A percentile compares a stretch with the other conserved stretches of the same genome.
Conservation (phyloP, 805 yeast species). For the Starmerella vitae region DNA sequence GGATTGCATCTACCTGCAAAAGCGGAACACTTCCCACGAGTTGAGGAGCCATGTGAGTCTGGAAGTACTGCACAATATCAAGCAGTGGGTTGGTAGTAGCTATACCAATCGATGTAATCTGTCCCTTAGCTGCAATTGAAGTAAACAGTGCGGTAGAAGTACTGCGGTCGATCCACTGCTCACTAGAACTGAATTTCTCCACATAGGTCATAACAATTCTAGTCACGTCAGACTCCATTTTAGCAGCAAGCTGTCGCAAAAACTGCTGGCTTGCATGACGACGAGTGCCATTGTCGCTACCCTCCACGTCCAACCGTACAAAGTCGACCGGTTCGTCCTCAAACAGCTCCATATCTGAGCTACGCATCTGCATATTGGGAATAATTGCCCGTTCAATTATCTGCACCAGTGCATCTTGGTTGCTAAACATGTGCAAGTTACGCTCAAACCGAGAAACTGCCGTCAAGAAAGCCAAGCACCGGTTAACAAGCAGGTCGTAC, state of each 20-base stretch:
- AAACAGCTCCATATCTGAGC: constrained; percentile 78
- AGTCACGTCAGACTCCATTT: constrained; percentile 62
- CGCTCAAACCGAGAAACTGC: constrained; percentile 61
- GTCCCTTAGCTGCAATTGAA: constrained; percentile 82
- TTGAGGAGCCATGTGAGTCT: constrained; percentile 69
- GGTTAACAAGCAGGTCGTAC: constrained; percentile 72
- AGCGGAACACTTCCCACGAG: constrained; percentile 52
- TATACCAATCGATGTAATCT: constrained; percentile 75
- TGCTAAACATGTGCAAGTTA: constrained; percentile 49
- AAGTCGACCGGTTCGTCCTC: constrained; percentile 95
- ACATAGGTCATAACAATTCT: constrained; percentile 61
- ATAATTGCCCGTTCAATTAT: constrained; percentile 70
- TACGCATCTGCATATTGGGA: constrained; percentile 79
- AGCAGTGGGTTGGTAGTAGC: constrained; percentile 71
- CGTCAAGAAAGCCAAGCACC: constrained; percentile 66
- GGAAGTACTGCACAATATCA: constrained; percentile 78
- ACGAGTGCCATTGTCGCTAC: constrained; percentile 85
- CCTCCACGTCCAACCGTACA: constrained; percentile 87
- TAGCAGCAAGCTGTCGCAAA: constrained; percentile 69
- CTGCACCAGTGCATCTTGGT: constrained; percentile 51
- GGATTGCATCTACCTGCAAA: constrained; percentile 81
- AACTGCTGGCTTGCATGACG: constrained; percentile 89
- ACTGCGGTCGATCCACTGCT: constrained; percentile 76
- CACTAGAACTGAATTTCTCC: constrained; percentile 38
- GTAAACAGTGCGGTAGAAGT: constrained; percentile 75